phyloP scores from a whole-genome alignment of 208 protist species.

The Leishmania gerbilli region DNA sequence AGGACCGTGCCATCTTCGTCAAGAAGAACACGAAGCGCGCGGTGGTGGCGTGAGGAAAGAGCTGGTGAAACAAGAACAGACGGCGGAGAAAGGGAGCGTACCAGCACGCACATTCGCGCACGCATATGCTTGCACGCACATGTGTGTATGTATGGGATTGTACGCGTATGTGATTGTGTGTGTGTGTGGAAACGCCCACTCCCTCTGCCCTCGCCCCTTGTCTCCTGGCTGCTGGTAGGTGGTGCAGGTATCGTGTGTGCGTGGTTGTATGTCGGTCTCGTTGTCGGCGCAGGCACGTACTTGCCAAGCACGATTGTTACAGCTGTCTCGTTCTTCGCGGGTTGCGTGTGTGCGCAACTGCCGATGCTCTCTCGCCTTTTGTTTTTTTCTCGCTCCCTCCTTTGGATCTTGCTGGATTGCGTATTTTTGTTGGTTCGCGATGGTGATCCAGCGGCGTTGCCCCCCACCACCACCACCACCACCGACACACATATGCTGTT shows the following conservation, averaged over 20 bases:
- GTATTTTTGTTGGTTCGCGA: not conserved
- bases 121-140: too few relatives aligned
- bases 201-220: not conserved
- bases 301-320: not conserved
- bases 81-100: not conserved
- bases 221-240: not conserved
- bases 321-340: not conserved
- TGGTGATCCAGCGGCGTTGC: not conserved
- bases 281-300: not conserved
- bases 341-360: not conserved
- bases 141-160: not conserved
- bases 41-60: slow-evolving; percentile 55
- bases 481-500: not conserved
- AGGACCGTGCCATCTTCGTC: slow-evolving; percentile 81
- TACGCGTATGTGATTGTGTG: not conserved
- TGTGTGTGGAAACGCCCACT: not conserved
- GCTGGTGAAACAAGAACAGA: not conserved
- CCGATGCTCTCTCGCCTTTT: not conserved
- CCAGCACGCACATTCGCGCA: too few relatives aligned
- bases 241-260: not conserved
- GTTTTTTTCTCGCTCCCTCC: not conserved
- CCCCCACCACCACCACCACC: not conserved
- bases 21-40: slow-evolving; percentile 87
- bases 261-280: not conserved
- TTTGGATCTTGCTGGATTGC: not conserved